Conservation (phyloP, 768 basidiomycete species). For the Kwoniella botswanensis region DNA sequence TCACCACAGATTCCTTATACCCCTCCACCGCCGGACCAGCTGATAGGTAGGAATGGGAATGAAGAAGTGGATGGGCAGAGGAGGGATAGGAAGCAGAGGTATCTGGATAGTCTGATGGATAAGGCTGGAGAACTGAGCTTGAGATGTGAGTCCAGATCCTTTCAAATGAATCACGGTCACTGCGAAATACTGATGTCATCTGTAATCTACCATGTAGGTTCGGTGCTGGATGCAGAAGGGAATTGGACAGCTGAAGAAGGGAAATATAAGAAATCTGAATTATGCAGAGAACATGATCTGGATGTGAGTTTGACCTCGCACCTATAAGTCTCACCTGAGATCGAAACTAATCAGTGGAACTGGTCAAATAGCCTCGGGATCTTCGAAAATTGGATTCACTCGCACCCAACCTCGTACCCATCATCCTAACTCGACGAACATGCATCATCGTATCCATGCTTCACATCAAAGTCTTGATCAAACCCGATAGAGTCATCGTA, state of each 20-base stretch:
- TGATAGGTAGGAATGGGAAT: background rate
- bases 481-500: conserved; percentile 85
- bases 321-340: conserved; percentile 1
- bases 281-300: conserved; percentile 82
- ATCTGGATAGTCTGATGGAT: conserved; percentile 57
- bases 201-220: conserved; percentile 62
- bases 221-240: conserved; percentile 84
- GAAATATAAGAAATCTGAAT: conserved; percentile 80
- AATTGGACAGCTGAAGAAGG: conserved; percentile 56
- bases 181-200: conserved; percentile 23
- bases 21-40: conserved; percentile 23
- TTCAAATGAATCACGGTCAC: conserved; percentile 11
- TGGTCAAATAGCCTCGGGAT: conserved; percentile 75
- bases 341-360: background rate
- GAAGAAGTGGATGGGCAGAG: conserved; percentile 29
- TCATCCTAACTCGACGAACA: conserved; percentile 85
- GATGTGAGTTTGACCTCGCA: conserved; percentile 68
- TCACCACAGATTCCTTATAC: conserved; percentile 34
- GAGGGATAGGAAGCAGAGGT: conserved; percentile 48
- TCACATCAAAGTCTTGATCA: conserved; percentile 92
- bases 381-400: conserved; percentile 94
- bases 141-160: conserved; percentile 69
- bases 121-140: conserved; percentile 86
- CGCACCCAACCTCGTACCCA: conserved; percentile 90
- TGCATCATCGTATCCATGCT: conserved; percentile 92